Base-by-base conservation (phyloP, 345 rosid genomes). In the Iberis pinnata region DNA sequence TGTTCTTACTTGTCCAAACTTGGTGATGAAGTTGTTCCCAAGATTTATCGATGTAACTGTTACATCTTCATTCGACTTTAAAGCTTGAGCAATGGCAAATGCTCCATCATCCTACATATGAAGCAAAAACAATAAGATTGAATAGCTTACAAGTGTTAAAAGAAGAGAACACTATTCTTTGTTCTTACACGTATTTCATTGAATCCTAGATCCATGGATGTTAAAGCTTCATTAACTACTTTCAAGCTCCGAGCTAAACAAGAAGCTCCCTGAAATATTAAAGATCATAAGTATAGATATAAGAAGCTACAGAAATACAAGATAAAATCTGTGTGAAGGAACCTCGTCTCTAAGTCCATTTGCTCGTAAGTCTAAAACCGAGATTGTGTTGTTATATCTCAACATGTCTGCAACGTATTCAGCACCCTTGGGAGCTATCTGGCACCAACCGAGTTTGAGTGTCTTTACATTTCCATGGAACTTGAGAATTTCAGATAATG, bases 401-500 rank as follows among this genome's bases (percentile, higher is more conserved):
- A 87, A 64, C 78, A 81, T 77, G 67, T 90, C 96, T 47, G 95
- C 98, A 65, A 90, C 56, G 43, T 58, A 67, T 64, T 84, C 89
- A 27, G 96, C 83, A 57, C 96, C 96, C 70, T 80, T 82, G 42
- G 95, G 80, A 55, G 95, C 89, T 42, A 90, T 82, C 98, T 87
- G 88, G 71, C 98, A 90, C 98, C 96, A 90, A 61, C 96, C 95
- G 53, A 90, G 98, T 81, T 90, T 90, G 40, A 90, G 85, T 15
- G 80, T 77, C 44, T 72, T 80, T 25, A 90, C 68, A 58, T 80
- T 90, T 54, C 98, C 95, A 60, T 84, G 80, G 70, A 90, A 90
- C 82, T 90, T 90, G 11, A 90, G 92, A 72, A 90, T 77, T 67
- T 90, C 98, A 2, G 79, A 75, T 70, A 90, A 53, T 14, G 81